Evolutionary conservation across 2,329 filamentous ascomycete genomes (phyloP).

Genomic region (Neopestalotiopsis clavispora): DNA sequence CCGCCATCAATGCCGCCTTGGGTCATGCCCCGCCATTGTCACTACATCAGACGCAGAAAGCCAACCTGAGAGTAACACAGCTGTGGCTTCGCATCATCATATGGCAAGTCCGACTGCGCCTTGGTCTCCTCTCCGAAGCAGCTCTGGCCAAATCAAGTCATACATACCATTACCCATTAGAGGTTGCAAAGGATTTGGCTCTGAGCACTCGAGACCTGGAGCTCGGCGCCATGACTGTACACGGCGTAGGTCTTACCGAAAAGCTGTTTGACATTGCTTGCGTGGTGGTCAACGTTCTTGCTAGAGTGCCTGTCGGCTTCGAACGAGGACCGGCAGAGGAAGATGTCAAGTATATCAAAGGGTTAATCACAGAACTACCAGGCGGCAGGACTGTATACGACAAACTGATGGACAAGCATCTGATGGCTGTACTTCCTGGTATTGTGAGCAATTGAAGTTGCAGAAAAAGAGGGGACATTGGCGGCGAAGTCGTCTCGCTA

Average conservation of each 20-base stretch:
- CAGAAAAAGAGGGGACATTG: neutral
- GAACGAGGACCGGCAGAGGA: conserved; percentile 37
- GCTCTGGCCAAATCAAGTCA: conserved; percentile 31
- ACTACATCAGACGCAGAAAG: conserved; percentile 49
- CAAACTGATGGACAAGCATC: conserved; percentile 44
- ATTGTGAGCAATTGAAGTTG: conserved; percentile 3
- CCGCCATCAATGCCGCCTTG: conserved; percentile 41
- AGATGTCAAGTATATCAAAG: conserved; percentile 42
- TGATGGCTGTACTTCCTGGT: conserved; percentile 19
- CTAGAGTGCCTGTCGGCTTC: conserved; percentile 41
- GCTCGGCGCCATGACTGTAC: conserved; percentile 44
- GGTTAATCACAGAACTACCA: conserved; percentile 42
- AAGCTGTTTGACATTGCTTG: conserved; percentile 52
- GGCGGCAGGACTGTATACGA: conserved; percentile 44
- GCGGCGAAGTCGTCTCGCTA: neutral
- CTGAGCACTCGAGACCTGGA: conserved; percentile 44
- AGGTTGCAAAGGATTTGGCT: conserved; percentile 45
- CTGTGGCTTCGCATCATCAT: conserved; percentile 51
- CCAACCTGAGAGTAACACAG: conserved; percentile 49
- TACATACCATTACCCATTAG: conserved; percentile 48
- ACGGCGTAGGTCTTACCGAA: conserved; percentile 51
- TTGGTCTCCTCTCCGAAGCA: conserved; percentile 42
- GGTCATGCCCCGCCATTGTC: conserved; percentile 31
- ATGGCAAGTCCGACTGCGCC: conserved; percentile 49
- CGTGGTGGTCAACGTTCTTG: conserved; percentile 49